Base-by-base conservation (phyloP, 805 yeast species). In the Schwanniomyces polymorphus region DNA sequence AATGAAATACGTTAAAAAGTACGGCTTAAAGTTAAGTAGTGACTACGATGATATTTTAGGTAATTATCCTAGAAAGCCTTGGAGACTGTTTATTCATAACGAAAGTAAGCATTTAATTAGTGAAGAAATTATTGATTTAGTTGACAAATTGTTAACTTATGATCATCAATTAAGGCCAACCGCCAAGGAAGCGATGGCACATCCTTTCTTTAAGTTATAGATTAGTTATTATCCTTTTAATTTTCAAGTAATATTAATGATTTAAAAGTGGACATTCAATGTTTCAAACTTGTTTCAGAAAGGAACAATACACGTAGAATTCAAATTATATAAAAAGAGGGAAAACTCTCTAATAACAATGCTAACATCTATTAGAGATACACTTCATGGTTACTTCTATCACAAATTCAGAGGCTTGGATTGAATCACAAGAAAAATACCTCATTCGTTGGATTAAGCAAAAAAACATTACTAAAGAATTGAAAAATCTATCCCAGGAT, bases 131-230 rank as follows among this genome's bases (percentile, higher is more conserved):
- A 70, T 92, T 43, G 96, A 91, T 64, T 81, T 91, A 58, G 80
- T 91, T 53, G 96, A 88, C 64, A 80, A 84, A 57, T 72, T 91
- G 51, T 74, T 91, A 56, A 79, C 88, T 49, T 91, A 88, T 61
- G 97, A 91, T 63, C 97, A 91, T 65, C 90, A 88, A 62, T 86
- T 86, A 63, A 79, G 97, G 63, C 76, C 89, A 40, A 89, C 97
- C 6, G 97, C 97, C 1, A 80, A 78, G 64, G 96, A 91, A 64
- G 94, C 97, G 25, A 83, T 90, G 86, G 81, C 68, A 11, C 96
- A 90, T 68, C 67, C 72, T 3, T 73, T 70, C 50, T 72, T 72
- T 59, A 59, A 58, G 50, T 39, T 42, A 44, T 44, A 44, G 47
- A 44, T 27, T 39, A 33, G 27, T 14, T 7, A 4, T 11, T 21